Base-by-base conservation (phyloP, 2,329 filamentous ascomycete species). In the Penicillium sp. region DNA sequence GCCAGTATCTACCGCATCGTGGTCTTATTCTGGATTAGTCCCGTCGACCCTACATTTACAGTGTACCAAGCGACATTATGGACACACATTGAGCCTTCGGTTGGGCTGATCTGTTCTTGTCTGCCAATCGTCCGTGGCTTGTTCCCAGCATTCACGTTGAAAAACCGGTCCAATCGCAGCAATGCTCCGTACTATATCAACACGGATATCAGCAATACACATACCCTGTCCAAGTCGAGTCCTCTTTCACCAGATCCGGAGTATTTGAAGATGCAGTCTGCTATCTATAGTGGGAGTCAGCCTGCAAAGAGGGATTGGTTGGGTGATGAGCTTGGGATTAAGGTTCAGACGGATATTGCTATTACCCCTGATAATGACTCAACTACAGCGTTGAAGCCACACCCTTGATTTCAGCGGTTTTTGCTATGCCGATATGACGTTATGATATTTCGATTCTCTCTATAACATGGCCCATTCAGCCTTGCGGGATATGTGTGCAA, bases 1-100 rank as follows among this genome's bases (percentile, higher is more conserved):
- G 71, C 71, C 4, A 72, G 69, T 46, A 70, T 74, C 49, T 71
- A 73, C 57, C 69, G 72, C 35, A 68, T 75, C 48, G 66, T 74
- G 37, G 70, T 72, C 0, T 68, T 74, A 16, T 73, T 71, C 56
- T 73, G 65, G 62, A 69, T 73, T 33, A 56, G 64, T 4, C 62
- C 61, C 0, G 19, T 31, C 1, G 71, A 74, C 43, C 63, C 67
- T 16, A 73, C 70, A 1, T 74, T 70, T 53, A 72, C 71, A 3
- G 69, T 73, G 37, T 71, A 73, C 56, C 62, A 71, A 55, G 67
- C 70, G 10, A 68, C 68, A 0, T 60, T 74, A 8, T 74, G 72
- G 72, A 74, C 71, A 16, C 68, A 73, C 13, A 63, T 74, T 33
- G 72, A 75, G 57, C 69, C 71, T 0, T 65, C 69, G 5, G 66